Base-by-base conservation (phyloP, 148 eudicot genomes). In the Gaultheria prostrata region DNA sequence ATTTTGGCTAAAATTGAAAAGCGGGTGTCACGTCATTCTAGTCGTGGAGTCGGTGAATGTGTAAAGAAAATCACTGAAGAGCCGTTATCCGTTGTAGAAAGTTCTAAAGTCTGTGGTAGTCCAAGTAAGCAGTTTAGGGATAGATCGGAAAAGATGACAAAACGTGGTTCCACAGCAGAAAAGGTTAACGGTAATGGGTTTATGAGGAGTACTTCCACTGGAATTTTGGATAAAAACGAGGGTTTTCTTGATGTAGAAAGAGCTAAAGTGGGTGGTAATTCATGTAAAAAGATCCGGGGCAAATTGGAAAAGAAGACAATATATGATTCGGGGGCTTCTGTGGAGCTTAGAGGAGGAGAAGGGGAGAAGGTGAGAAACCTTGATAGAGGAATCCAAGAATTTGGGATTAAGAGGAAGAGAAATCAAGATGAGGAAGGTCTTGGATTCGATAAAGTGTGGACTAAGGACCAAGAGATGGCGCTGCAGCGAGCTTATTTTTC, bases 401-500 rank as follows among this genome's bases (percentile, higher is more conserved):
- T 84, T 53, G 93, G 93, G 76, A 87, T 86, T 82, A 93, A 91
- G 91, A 91, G 92, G 91, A 93, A 88, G 83, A 89, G 93, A 84
- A 83, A 87, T 83, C 82, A 87, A 85, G 69, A 32, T 79, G 88
- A 84, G 86, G 88, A 77, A 26, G 86, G 83, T 83, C 80, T 76
- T 79, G 91, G 82, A 83, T 78, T 33, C 24, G 65, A 85, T 82
- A 57, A 70, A 56, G 95, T 92, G 24, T 97, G 99, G 99, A 92
- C 92, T 26, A 81, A 89, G 80, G 95, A 92, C 61, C 98, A 94
- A 88, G 95, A 93, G 81, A 69, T 81, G 83, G 94, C 95, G 5
- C 83, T 97, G 88, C 93, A 92, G 82, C 91, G 86, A 80, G 98
- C 98, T 90, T 94, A 91, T 88, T 89, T 89, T 67, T 85, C 91